Percentiles rank a stretch among this genome's conserved stretches.
Evolutionary conservation across 768 basidiomycete genomes (phyloP).

Genomic region (Boletus subparvulus): DNA sequence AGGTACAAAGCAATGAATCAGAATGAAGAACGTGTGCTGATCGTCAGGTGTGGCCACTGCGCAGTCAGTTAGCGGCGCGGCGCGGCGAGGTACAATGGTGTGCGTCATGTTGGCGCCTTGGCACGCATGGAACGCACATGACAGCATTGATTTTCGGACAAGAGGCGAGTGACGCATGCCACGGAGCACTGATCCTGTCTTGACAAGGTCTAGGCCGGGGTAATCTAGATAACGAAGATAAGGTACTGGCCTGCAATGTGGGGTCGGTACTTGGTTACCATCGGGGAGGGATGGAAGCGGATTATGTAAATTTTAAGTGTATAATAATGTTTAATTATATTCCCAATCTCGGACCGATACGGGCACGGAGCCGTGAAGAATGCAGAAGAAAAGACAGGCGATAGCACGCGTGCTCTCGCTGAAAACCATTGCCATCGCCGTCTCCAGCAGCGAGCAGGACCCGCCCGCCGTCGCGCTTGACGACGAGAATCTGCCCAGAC

Average conservation of each 20-base stretch:
- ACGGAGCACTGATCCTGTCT: background rate
- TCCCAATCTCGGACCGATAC: slow-evolving; percentile 27
- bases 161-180: background rate
- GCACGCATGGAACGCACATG: slow-evolving; percentile 5
- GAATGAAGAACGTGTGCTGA: slow-evolving; percentile 8
- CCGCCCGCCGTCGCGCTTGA: background rate
- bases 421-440: slow-evolving; percentile 13
- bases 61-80: background rate
- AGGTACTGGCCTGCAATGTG: slow-evolving; percentile 19
- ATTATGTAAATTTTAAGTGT: slow-evolving; percentile 13
- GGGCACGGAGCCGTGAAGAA: slow-evolving; percentile 20
- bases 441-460: background rate
- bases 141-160: slow-evolving; percentile 11
- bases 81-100: slow-evolving; percentile 4
- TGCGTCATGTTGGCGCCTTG: background rate
- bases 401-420: background rate
- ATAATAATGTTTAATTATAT: background rate
- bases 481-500: background rate
- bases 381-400: slow-evolving; percentile 5
- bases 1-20: background rate
- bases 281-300: background rate
- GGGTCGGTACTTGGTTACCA: slow-evolving; percentile 11
- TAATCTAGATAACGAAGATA: slow-evolving; percentile 28
- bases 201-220: slow-evolving; percentile 23
- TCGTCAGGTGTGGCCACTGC: background rate